Evolutionary conservation across 2,329 filamentous ascomycete genomes (phyloP).

Genomic region (Huntiella abstrusa): DNA sequence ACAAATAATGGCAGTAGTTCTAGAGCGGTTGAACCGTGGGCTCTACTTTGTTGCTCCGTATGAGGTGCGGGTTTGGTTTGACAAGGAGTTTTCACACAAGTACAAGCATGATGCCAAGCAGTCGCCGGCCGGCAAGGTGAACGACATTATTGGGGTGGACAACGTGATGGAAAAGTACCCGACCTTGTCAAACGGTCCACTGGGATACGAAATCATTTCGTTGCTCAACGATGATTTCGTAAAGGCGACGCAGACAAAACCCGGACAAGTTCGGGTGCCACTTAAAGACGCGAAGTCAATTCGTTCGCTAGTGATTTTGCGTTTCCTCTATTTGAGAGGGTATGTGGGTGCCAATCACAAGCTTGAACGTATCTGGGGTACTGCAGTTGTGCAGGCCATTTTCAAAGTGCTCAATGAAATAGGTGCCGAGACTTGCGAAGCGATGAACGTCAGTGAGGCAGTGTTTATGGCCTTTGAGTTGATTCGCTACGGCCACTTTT

Average conservation of each 20-base stretch:
- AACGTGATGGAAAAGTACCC: conserved; percentile 5
- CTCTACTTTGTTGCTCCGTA: conserved; percentile 59
- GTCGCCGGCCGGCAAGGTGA: conserved; percentile 29
- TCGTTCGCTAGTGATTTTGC: conserved; percentile 58
- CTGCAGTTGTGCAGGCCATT: conserved; percentile 54
- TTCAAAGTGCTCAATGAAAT: conserved; percentile 38
- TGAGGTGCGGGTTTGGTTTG: conserved; percentile 68
- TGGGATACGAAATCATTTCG: conserved; percentile 44
- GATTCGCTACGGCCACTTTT: conserved; percentile 59
- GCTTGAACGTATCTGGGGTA: conserved; percentile 60
- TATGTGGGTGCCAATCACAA: conserved; percentile 66
- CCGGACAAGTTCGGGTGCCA: conserved; percentile 18
- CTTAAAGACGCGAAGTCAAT: conserved; percentile 48
- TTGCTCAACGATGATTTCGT: conserved; percentile 53
- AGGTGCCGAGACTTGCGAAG: conserved; percentile 22
- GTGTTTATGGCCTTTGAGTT: conserved; percentile 74
- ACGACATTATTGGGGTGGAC: conserved; percentile 22
- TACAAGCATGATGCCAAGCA: conserved; percentile 36
- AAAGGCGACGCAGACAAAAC: conserved; percentile 26
- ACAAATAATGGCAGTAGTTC: conserved; percentile 57
- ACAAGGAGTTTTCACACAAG: conserved; percentile 45
- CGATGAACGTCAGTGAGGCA: conserved; percentile 48
- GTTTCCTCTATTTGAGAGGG: conserved; percentile 73
- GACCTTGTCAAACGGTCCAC: conserved; percentile 20
- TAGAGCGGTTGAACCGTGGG: conserved; percentile 63